Conservation (phyloP, 1,284 basidiomycete genomes). For the Malassezia pachydermatis region DNA sequence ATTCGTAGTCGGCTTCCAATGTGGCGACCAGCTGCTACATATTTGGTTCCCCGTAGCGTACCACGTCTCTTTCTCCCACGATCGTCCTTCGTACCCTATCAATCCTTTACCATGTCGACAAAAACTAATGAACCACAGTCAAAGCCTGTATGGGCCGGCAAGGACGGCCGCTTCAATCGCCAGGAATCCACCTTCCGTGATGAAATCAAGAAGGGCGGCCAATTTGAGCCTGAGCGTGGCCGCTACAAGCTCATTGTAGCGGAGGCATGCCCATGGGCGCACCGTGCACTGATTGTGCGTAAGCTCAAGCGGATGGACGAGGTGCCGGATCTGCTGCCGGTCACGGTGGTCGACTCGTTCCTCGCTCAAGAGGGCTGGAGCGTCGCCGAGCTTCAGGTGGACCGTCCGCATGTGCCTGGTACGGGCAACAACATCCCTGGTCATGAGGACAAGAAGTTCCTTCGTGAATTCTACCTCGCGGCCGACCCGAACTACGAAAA, state of each 20-base stretch:
- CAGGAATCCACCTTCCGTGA: conserved; percentile 62
- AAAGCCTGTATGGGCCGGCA: conserved; percentile 49
- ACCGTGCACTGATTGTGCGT: conserved; percentile 74
- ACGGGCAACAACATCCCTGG: conserved; percentile 38
- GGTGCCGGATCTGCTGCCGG: conserved; percentile 58
- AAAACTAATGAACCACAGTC: too few relatives aligned
- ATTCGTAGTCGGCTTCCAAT: too few relatives aligned
- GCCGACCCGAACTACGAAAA: conserved; percentile 55
- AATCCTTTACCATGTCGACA: neutral
- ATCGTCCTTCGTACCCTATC: neutral
- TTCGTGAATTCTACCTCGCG: conserved; percentile 75
- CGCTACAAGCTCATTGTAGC: conserved; percentile 46
- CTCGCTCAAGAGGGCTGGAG: conserved; percentile 80
- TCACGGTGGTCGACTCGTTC: conserved; percentile 62
- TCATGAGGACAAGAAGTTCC: conserved; percentile 54
- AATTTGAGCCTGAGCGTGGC: conserved; percentile 74
- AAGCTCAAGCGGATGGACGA: conserved; percentile 84
- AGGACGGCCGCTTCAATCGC: conserved; percentile 75
- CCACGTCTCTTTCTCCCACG: neutral
- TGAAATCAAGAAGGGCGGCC: conserved; percentile 60
- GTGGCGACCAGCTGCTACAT: too few relatives aligned
- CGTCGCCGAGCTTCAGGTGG: conserved; percentile 55
- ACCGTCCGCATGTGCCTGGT: conserved; percentile 25
- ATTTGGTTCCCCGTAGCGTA: too few relatives aligned
- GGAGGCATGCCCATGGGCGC: conserved; percentile 67